These are phyloP conservation scores for Penicillium parvum DNA, from an alignment of 495 filamentous ascomycete genomes.

Conservation along the genomic window DNA sequence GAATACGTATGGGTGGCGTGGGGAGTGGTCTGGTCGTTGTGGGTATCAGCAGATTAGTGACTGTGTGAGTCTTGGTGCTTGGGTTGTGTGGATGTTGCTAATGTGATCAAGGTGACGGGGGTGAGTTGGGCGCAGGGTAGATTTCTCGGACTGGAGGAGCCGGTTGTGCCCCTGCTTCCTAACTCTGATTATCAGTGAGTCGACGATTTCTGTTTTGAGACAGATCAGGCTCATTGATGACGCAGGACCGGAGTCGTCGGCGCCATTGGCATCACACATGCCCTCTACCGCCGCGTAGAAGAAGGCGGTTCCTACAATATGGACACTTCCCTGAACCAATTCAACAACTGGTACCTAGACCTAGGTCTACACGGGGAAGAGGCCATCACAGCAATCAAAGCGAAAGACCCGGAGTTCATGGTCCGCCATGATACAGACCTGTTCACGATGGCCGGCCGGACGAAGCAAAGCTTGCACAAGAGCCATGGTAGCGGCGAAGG, in stretches of 20 bases:
- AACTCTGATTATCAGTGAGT: neutral
- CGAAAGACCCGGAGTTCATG: neutral
- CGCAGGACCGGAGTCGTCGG: neutral
- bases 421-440: neutral
- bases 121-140: neutral
- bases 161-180: neutral
- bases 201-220: neutral
- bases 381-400: neutral
- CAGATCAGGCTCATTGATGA: neutral
- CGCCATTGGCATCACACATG: neutral
- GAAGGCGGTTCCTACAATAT: neutral
- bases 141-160: neutral
- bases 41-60: slow-evolving; percentile 58
- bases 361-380: neutral
- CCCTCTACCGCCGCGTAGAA: neutral
- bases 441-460: neutral
- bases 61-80: neutral
- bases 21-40: slow-evolving; percentile 46
- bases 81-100: neutral
- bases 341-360: neutral
- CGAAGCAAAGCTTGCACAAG: neutral
- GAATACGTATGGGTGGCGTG: slow-evolving; percentile 56
- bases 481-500: neutral
- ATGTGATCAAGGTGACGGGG: neutral
- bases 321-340: neutral